These are phyloP conservation scores for Vitis vinifera DNA, from an alignment of 164 flowering plant species.

Conservation along the genomic window DNA sequence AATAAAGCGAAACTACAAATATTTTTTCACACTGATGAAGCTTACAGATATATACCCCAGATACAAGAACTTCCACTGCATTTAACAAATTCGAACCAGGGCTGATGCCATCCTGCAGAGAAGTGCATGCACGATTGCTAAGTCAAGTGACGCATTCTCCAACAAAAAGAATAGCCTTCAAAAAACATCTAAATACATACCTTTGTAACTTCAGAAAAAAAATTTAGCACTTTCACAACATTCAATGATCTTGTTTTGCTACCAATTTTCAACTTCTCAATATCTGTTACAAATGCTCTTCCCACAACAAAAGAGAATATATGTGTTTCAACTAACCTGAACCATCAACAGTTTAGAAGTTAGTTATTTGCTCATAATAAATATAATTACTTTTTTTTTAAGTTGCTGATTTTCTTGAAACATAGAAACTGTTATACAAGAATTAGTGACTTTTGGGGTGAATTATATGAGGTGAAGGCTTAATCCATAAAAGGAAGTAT, in stretches of 20 bases:
- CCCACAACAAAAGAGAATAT: constrained; percentile 99
- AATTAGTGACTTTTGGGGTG: too few species aligned
- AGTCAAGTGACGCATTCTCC: constrained; percentile 2
- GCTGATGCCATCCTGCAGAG: constrained; percentile 75
- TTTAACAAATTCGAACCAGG: constrained; percentile 87
- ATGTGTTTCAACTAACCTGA: constrained; percentile 96
- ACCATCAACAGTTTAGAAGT: constrained; percentile 15
- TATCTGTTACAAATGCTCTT: constrained; percentile 99
- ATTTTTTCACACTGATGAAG: constrained; percentile 2
- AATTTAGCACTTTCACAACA: constrained; percentile 52
- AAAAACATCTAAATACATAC: constrained; percentile 33
- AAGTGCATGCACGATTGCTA: constrained; percentile 13
- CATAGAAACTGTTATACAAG: too few species aligned
- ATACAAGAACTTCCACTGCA: constrained; percentile 89
- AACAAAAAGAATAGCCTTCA: constrained; percentile 1
- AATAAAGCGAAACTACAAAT: constrained; percentile 3
- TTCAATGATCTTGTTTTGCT: constrained; percentile 86
- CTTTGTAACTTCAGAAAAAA: constrained; percentile 83
- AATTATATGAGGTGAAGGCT: too few species aligned
- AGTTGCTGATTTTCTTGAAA: too few species aligned
- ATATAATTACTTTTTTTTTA: neutral
- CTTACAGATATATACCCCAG: constrained; percentile 66
- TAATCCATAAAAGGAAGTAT: too few species aligned
- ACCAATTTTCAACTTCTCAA: constrained; percentile 87
- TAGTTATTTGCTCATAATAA: constrained; percentile 7